phyloP scores from a whole-genome alignment of 2,329 filamentous ascomycete species.

The Aureobasidium sp. region DNA sequence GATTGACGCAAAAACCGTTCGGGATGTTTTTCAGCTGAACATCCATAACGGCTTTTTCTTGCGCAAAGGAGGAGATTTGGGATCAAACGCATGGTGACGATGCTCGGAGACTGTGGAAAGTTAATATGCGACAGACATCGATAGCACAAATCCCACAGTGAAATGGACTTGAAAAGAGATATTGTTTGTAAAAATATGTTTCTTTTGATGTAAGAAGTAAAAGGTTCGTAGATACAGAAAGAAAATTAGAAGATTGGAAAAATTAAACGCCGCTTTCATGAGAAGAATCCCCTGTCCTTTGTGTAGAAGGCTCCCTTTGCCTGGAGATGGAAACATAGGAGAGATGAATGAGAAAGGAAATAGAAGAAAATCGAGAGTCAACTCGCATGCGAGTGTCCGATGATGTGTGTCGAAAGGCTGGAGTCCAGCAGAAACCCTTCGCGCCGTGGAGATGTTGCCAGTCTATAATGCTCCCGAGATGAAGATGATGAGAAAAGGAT shows the following conservation, averaged over 20 bases:
- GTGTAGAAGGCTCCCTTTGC: background rate
- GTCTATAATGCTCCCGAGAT: conserved; percentile 1
- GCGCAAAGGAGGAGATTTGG: too few relatives aligned
- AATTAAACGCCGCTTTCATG: background rate
- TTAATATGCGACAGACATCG: too few relatives aligned
- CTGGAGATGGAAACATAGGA: background rate
- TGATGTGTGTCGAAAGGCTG: background rate
- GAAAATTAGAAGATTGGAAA: background rate
- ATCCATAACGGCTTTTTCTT: too few relatives aligned
- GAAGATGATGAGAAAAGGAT: background rate
- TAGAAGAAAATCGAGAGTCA: background rate
- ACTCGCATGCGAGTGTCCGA: conserved; percentile 3
- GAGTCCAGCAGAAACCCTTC: conserved; percentile 1
- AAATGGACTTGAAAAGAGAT: too few relatives aligned
- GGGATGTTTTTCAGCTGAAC: too few relatives aligned
- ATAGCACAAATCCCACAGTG: too few relatives aligned
- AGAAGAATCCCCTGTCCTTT: background rate
- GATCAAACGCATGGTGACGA: too few relatives aligned
- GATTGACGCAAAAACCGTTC: too few relatives aligned
- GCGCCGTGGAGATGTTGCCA: background rate
- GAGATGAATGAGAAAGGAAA: background rate
- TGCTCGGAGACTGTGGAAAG: too few relatives aligned
- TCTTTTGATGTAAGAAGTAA: background rate
- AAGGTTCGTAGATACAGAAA: background rate
- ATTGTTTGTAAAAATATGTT: too few relatives aligned